phyloP scores from a whole-genome alignment of 1,284 basidiomycete genomes.

The Afroboletus lepidellus region DNA sequence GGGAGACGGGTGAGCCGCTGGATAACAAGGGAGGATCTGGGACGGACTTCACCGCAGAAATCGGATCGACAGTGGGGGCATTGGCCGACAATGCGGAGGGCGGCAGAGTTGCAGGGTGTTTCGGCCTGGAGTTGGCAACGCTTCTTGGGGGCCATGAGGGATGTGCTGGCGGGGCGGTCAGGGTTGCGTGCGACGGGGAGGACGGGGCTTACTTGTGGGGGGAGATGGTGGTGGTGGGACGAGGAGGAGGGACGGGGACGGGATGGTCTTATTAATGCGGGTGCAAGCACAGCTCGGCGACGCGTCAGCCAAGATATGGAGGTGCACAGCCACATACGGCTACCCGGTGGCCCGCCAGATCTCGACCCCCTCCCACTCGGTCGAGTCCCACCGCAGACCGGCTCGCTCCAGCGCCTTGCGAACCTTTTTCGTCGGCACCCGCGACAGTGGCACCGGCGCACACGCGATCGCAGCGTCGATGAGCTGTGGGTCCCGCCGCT shows the following conservation, averaged over 20 bases:
- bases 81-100: slow-evolving; percentile 76
- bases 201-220: slow-evolving; percentile 1
- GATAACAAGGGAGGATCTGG: slow-evolving; percentile 2
- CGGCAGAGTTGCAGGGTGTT: slow-evolving; percentile 72
- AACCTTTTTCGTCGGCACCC: slow-evolving; percentile 61
- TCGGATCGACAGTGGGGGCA: slow-evolving; percentile 74
- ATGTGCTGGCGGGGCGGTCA: slow-evolving; percentile 3
- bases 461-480: slow-evolving; percentile 55
- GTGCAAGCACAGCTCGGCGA: slow-evolving; percentile 29
- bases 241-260: slow-evolving; percentile 3
- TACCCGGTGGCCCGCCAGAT: slow-evolving; percentile 50
- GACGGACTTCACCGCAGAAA: slow-evolving; percentile 75
- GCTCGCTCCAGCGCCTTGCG: slow-evolving; percentile 59
- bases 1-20: slow-evolving; percentile 18
- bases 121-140: slow-evolving; percentile 74
- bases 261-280: slow-evolving; percentile 26
- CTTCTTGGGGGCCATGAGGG: slow-evolving; percentile 76
- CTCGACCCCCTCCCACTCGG: slow-evolving; percentile 76
- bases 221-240: not conserved
- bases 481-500: slow-evolving; percentile 71
- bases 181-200: not conserved
- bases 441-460: slow-evolving; percentile 53
- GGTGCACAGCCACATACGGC: slow-evolving; percentile 24
- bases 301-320: slow-evolving; percentile 30
- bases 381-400: slow-evolving; percentile 56